Evolutionary conservation across 2,329 filamentous ascomycete genomes (phyloP), one percentile per base, ranked within the genome.

Genomic region (Aspergillus proliferans): DNA sequence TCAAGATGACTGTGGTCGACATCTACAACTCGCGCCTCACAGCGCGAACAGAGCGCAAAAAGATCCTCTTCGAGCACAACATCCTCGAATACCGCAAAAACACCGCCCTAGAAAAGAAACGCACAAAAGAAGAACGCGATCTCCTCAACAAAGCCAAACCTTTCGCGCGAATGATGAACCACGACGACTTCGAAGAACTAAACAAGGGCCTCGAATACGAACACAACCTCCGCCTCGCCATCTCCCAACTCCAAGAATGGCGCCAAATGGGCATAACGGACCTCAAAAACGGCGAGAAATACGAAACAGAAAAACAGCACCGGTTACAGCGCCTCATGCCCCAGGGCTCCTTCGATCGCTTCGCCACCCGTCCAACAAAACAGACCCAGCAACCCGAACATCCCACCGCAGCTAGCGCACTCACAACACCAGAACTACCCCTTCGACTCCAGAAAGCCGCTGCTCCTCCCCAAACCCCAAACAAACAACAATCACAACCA

Each of bases 1-100:
- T 98, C 42, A 98, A 98, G 76, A 83, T 97, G 73, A 95, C 90
- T 0, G 90, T 98, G 18, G 96, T 98, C 84, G 90, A 95, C 57
- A 95, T 98, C 45, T 98, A 98, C 76, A 98, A 98, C 64, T 86
- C 87, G 50, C 84, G 91, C 4, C 74, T 98, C 15, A 95, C 91
- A 2, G 87, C 91, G 49, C 84, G 93, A 57, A 92, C 92, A 6
- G 92, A 97, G 62, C 81, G 93, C 42, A 98, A 98, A 71, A 94
- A 93, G 73, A 87, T 97, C 45, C 87, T 98, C 5, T 97, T 98
- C 61, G 91, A 97, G 65, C 93, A 98, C 69, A 87, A 87, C 52
- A 76, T 98, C 24, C 77, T 98, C 3, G 92, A 98, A 48, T 98
- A 98, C 63, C 80, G 90, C 53, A 94, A 95, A 68, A 95, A 95